These are phyloP conservation scores for Ploettnerulaceae sp. DNA, from an alignment of 2,329 filamentous ascomycete species.

Conservation along the genomic window DNA sequence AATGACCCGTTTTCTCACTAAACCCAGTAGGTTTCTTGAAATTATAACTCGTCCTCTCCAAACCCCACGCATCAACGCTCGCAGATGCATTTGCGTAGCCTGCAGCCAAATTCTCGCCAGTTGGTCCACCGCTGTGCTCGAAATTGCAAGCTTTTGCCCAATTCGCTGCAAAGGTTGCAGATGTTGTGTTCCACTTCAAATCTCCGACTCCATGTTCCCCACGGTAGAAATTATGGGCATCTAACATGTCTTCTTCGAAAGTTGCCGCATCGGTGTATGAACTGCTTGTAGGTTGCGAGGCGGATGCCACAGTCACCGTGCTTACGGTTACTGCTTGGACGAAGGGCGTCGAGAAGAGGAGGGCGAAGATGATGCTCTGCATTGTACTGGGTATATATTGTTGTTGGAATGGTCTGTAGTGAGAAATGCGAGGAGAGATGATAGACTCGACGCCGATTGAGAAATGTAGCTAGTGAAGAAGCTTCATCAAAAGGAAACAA, in stretches of 20 bases:
- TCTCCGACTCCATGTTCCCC: slow-evolving; percentile 53
- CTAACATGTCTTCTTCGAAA: slow-evolving; percentile 52
- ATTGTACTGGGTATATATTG: too few relatives aligned
- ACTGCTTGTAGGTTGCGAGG: slow-evolving; percentile 17
- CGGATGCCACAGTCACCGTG: slow-evolving; percentile 41
- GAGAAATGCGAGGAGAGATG: too few relatives aligned
- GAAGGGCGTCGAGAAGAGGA: not conserved
- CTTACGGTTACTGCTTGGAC: slow-evolving; percentile 4
- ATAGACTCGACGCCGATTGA: too few relatives aligned
- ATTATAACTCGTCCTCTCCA: slow-evolving; percentile 54
- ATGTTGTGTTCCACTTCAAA: slow-evolving; percentile 61
- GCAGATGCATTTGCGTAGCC: slow-evolving; percentile 57
- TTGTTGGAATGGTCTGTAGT: too few relatives aligned
- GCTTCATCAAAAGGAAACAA: slow-evolving; percentile 4
- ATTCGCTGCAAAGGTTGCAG: slow-evolving; percentile 48
- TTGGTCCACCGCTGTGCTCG: slow-evolving; percentile 54
- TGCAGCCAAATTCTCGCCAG: slow-evolving; percentile 70
- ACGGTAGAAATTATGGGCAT: slow-evolving; percentile 63
- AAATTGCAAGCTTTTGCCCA: slow-evolving; percentile 48
- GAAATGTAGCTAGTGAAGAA: slow-evolving; percentile 1
- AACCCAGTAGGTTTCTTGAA: slow-evolving; percentile 52
- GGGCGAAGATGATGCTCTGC: not conserved
- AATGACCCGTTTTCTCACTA: slow-evolving; percentile 58
- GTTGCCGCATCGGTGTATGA: slow-evolving; percentile 40
- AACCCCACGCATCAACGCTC: slow-evolving; percentile 62